These are phyloP conservation scores for Acer saccharum DNA, from an alignment of 345 rosid species.

Conservation along the genomic window DNA sequence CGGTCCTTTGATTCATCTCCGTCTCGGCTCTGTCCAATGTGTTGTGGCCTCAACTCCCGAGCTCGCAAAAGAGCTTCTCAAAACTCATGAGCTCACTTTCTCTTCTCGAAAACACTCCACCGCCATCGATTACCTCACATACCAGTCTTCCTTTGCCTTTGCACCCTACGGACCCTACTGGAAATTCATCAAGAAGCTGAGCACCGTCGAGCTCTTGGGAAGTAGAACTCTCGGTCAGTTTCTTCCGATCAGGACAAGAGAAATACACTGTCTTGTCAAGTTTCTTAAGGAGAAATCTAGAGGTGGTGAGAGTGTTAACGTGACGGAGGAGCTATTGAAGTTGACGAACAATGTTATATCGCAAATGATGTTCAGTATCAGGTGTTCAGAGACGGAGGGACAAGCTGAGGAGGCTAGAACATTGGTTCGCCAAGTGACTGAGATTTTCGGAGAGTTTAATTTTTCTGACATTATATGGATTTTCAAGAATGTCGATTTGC, in stretches of 20 bases:
- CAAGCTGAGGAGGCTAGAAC: slow-evolving; percentile 35
- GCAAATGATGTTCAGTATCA: slow-evolving; percentile 46
- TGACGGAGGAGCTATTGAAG: slow-evolving; percentile 44
- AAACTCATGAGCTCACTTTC: slow-evolving; percentile 40
- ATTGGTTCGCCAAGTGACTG: slow-evolving; percentile 37
- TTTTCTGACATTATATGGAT: slow-evolving; percentile 50
- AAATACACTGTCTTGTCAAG: slow-evolving; percentile 22
- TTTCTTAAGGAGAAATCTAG: slow-evolving; percentile 21
- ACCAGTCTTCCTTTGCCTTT: slow-evolving; percentile 46
- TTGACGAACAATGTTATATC: slow-evolving; percentile 43
- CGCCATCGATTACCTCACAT: slow-evolving; percentile 45
- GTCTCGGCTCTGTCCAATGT: slow-evolving; percentile 37
- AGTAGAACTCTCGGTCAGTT: slow-evolving; percentile 34
- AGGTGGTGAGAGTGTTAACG: slow-evolving; percentile 29
- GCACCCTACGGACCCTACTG: slow-evolving; percentile 46
- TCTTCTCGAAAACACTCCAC: slow-evolving; percentile 29
- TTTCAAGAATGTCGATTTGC: slow-evolving; percentile 37
- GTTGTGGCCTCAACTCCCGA: slow-evolving; percentile 46
- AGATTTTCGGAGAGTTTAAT: slow-evolving; percentile 50
- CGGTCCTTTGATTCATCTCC: slow-evolving; percentile 40
- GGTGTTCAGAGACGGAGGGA: slow-evolving; percentile 34
- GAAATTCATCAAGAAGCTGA: slow-evolving; percentile 48
- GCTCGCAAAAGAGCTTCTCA: slow-evolving; percentile 38
- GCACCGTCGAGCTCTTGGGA: slow-evolving; percentile 48
- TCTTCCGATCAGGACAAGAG: slow-evolving; percentile 36